A percentile compares a stretch with the other conserved stretches of the same genome.
phyloP scores from a whole-genome alignment of 306 rosid species.

The Quercus robur region DNA sequence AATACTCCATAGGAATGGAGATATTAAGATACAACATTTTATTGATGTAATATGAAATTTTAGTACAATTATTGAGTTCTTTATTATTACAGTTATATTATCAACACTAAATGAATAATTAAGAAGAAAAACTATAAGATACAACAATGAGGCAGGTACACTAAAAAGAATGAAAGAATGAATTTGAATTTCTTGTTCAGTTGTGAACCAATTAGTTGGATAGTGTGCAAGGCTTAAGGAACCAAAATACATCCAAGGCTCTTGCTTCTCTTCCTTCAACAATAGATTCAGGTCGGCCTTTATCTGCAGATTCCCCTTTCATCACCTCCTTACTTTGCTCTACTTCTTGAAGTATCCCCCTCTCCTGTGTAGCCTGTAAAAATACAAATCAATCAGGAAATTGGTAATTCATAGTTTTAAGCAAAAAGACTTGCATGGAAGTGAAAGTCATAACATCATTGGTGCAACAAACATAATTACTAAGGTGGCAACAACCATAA shows the following conservation, averaged over 20 bases:
- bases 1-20: not conserved
- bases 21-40: not conserved
- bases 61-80: constrained; percentile 23
- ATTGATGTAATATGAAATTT: constrained; percentile 9
- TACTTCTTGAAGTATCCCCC: constrained; percentile 52
- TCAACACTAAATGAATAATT: constrained; percentile 17
- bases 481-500: too few species aligned
- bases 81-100: constrained; percentile 25
- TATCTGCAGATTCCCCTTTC: constrained; percentile 38
- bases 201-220: constrained; percentile 30
- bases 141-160: constrained; percentile 7
- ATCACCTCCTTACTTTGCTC: constrained; percentile 41
- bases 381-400: not conserved
- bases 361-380: constrained; percentile 43
- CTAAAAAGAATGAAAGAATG: constrained; percentile 50
- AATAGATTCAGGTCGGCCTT: constrained; percentile 30
- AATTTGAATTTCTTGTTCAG: constrained; percentile 4
- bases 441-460: too few species aligned
- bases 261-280: constrained; percentile 67
- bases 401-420: not conserved
- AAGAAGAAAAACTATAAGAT: constrained; percentile 16
- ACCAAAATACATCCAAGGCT: constrained; percentile 86
- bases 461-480: too few species aligned
- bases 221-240: constrained; percentile 89
- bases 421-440: not conserved